Evolutionary conservation across 306 rosid species (phyloP), one percentile per base, ranked within the genome.

Genomic region (Castanea crenata): DNA sequence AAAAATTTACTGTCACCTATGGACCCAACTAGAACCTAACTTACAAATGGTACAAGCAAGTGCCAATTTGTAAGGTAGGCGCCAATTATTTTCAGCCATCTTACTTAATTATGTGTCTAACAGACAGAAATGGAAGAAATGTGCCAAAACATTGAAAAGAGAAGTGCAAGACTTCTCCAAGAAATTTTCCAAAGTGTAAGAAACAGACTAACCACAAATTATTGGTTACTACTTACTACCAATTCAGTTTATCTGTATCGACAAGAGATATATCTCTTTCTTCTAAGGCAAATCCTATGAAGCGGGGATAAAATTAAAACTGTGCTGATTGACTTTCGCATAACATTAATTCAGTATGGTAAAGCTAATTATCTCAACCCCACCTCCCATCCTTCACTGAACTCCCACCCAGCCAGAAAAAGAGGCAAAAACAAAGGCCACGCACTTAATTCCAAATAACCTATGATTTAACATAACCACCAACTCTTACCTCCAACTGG

Each of bases 401-500:
- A 3, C 62, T 18, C 21, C 19, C 59, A 16, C 58, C 21, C 62
- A 58, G 51, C 76, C 41, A 62, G 69, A 59, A 58, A 46, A 62
- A 38, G 29, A n/a, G n/a, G 23, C n/a, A 6, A 49, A 25, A n/a
- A 19, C 51, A 44, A 27, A 38, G 31, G 9, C 51, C 6, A 35
- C 23, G 4, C 72, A 4, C 19, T 35, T 34, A 34, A 34, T 34
- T 18, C 49, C 4, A 9, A 35, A 68, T 34, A 68, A 19, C n/a
- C 23, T 63, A 57, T 57, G 19, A 56, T 76, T 49, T 81, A 51
- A 58, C 62, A 74, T 76, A 77, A 84, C 51, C 27, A 71, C 29
- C 15, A 71, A 81, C 27, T 58, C 79, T 84, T 87, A 93, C 99
- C 96, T 79, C 87, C 89, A 58, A 85, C 80, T 14, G 89, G 80